These are phyloP conservation scores for Kondoa malvinella DNA, from an alignment of 768 basidiomycete species.

Conservation along the genomic window DNA sequence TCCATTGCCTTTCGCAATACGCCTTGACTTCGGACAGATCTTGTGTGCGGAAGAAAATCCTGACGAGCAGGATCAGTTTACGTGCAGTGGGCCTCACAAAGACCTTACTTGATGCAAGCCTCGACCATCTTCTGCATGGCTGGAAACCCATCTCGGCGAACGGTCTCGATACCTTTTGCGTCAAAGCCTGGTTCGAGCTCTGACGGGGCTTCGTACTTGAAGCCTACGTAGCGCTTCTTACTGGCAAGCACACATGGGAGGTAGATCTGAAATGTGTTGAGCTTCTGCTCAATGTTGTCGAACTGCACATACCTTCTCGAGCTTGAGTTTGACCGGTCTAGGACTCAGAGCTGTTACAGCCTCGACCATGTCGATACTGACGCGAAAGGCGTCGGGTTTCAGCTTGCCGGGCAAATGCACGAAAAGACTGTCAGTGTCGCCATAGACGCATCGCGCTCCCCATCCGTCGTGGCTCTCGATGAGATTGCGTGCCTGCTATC, in stretches of 20 bases:
- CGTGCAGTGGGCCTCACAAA: neutral
- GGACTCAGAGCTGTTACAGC: slow-evolving; percentile 73
- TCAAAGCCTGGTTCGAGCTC: slow-evolving; percentile 68
- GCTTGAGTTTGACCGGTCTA: slow-evolving; percentile 82
- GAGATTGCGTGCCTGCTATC: slow-evolving; percentile 52
- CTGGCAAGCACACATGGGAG: slow-evolving; percentile 86
- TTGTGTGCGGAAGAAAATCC: slow-evolving; percentile 75
- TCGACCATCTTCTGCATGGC: slow-evolving; percentile 90
- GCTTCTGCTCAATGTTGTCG: neutral
- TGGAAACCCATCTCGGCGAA: slow-evolving; percentile 74
- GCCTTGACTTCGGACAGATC: slow-evolving; percentile 77
- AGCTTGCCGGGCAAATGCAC: slow-evolving; percentile 77
- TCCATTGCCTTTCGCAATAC: slow-evolving; percentile 71
- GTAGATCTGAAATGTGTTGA: slow-evolving; percentile 50
- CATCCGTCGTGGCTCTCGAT: slow-evolving; percentile 62
- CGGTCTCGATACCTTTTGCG: slow-evolving; percentile 94
- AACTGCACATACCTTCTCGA: slow-evolving; percentile 59
- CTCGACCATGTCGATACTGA: slow-evolving; percentile 84
- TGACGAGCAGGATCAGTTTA: slow-evolving; percentile 30
- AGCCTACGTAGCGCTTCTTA: slow-evolving; percentile 96
- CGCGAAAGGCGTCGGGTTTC: slow-evolving; percentile 79
- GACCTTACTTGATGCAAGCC: slow-evolving; percentile 57
- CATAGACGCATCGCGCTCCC: slow-evolving; percentile 87
- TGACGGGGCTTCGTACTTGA: slow-evolving; percentile 74
- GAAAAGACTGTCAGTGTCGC: slow-evolving; percentile 93